Evolutionary conservation across 179 eudicot species (phyloP), one percentile per base, ranked within the genome.

Genomic region (Silene noctiflora): DNA sequence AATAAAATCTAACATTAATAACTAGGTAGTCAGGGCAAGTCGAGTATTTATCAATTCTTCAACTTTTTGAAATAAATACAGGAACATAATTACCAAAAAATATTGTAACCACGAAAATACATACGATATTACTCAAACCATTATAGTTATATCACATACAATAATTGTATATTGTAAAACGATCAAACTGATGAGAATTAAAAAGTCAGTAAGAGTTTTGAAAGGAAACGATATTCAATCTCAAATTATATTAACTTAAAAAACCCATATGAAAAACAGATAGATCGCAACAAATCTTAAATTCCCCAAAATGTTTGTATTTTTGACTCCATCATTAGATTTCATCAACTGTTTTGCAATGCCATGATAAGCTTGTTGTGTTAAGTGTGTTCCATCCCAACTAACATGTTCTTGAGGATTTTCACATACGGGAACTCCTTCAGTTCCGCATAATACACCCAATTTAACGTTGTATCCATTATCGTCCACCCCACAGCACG

Each of bases 371-470:
- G 79, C 73, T 1, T 72, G 69, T n/a, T 81, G 83, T 22, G 83
- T 81, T 10, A 67, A 60, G 22, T 81, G 83, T 2, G 29, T 1
- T 21, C 83, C 80, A 11, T 81, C 83, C 80, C 83, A 81, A 67
- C 77, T 81, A 14, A 81, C 29, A 20, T 21, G 27, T 27, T 72
- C 19, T 8, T 60, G n/a, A 1, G 83, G 83, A 59, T 80, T 39
- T 12, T 11, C 55, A 58, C 83, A 80, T 1, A 72, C 77, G 0
- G 69, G 64, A 14, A 48, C 82, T 8, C 71, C 82, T 0, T 68
- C 31, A 13, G 10, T 29, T 10, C 80, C 80, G 58, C 83, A 81
- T 33, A 7, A 24, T 21, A 21, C 3, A 4, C 42, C 39, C 3
- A 19, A 4, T 10, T 56, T 27, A 33, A 63, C 68, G 27, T 71